Percentiles rank a stretch among this genome's conserved stretches.
phyloP scores from a whole-genome alignment of 2,329 filamentous ascomycete genomes.

The Blastomyces silverae region DNA sequence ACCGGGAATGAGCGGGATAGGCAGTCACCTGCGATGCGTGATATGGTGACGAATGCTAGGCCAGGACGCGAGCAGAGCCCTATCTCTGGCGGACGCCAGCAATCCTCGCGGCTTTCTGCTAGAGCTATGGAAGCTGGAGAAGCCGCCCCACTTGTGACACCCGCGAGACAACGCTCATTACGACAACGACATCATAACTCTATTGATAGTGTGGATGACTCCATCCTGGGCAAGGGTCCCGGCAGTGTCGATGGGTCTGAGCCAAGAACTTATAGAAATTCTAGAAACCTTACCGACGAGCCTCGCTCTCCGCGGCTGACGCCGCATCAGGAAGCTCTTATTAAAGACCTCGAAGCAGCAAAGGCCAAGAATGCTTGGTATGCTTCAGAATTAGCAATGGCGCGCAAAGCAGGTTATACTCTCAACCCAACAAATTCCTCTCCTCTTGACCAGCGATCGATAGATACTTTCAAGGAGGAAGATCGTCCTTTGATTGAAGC shows the following conservation, averaged over 20 bases:
- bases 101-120: conserved; percentile 28
- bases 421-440: conserved; percentile 47
- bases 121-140: conserved; percentile 44
- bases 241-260: conserved; percentile 39
- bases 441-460: conserved; percentile 65
- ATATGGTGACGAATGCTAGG: conserved; percentile 35
- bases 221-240: conserved; percentile 39
- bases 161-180: conserved; percentile 46
- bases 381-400: conserved; percentile 86
- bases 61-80: conserved; percentile 44
- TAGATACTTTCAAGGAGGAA: conserved; percentile 81
- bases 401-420: conserved; percentile 78
- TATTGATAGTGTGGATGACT: conserved; percentile 61
- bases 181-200: conserved; percentile 59
- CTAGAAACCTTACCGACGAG: conserved; percentile 38
- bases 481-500: conserved; percentile 90
- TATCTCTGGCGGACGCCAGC: conserved; percentile 54
- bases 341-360: conserved; percentile 78
- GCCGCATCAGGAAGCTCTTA: conserved; percentile 54
- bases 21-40: conserved; percentile 43
- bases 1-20: conserved; percentile 44
- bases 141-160: conserved; percentile 40
- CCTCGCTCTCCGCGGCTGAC: conserved; percentile 42
- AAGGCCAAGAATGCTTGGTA: conserved; percentile 95
- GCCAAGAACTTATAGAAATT: conserved; percentile 35